Evolutionary conservation across 208 protist genomes (phyloP).

Genomic region (Strigomonas culicis): DNA sequence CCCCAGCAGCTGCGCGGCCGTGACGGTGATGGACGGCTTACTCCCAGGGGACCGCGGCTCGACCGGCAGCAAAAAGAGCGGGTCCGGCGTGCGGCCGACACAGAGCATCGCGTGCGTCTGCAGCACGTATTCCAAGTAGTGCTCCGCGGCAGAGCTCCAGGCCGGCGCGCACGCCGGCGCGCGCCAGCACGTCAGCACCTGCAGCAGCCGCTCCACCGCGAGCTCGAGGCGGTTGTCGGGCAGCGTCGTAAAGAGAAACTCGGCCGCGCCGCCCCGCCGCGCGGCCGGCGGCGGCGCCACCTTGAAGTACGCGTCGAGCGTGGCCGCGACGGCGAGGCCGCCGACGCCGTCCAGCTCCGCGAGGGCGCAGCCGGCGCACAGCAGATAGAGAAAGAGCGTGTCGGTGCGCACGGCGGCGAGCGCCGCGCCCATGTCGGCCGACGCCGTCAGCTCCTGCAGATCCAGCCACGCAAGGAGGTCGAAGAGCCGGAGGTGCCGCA

Average conservation of each 20-base stretch:
- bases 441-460: conserved; percentile 32
- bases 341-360: conserved; percentile 44
- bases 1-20: neutral
- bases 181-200: no score
- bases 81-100: conserved; percentile 26
- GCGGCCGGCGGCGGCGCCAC: neutral
- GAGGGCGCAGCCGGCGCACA: conserved; percentile 47
- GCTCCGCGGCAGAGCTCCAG: conserved; percentile 8
- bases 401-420: conserved; percentile 65
- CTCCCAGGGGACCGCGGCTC: neutral
- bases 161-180: no score
- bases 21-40: neutral
- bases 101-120: conserved; percentile 62
- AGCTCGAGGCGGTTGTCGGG: no score
- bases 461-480: conserved; percentile 74
- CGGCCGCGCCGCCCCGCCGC: neutral
- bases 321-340: conserved; percentile 27
- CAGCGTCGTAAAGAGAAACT: neutral
- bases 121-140: conserved; percentile 55
- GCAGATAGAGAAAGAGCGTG: conserved; percentile 61
- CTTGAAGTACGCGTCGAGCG: conserved; percentile 52
- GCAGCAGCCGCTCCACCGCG: no score
- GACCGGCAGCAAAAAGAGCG: neutral
- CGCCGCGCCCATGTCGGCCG: conserved; percentile 32
- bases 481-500: conserved; percentile 46